phyloP scores from a whole-genome alignment of 192 early-diverging fungal species.

The Backusella morwellensis region DNA sequence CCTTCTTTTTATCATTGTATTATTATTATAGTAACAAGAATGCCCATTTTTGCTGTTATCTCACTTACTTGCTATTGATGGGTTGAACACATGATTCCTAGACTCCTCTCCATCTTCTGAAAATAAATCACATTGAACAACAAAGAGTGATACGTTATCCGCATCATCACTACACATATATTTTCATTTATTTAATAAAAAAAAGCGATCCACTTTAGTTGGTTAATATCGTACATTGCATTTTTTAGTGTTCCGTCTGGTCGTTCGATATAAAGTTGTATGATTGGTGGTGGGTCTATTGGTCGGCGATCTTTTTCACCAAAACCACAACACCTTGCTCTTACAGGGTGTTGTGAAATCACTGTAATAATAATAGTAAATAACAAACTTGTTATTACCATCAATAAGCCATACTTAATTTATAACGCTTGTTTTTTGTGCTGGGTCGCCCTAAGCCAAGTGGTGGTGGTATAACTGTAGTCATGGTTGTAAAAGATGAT shows the following conservation, averaged over 20 bases:
- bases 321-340: slow-evolving; percentile 68
- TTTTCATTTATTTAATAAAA: not conserved
- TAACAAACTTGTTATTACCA: not conserved
- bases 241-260: slow-evolving; percentile 27
- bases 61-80: slow-evolving; percentile 19
- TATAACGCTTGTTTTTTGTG: not conserved
- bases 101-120: slow-evolving; percentile 26
- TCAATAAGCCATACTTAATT: slow-evolving; percentile 1
- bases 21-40: not conserved
- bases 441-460: slow-evolving; percentile 12
- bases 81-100: slow-evolving; percentile 37
- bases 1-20: not conserved
- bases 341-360: slow-evolving; percentile 62
- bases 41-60: not conserved
- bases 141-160: slow-evolving; percentile 22
- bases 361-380: slow-evolving; percentile 6
- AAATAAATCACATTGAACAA: slow-evolving; percentile 38
- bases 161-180: slow-evolving; percentile 37
- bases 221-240: slow-evolving; percentile 25
- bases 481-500: not conserved
- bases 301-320: slow-evolving; percentile 68
- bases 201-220: too few relatives aligned
- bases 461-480: not conserved
- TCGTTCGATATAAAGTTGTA: slow-evolving; percentile 50
- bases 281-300: slow-evolving; percentile 65